Base-by-base conservation (phyloP, 1,284 basidiomycete genomes). In the Blastosporella zonata region DNA sequence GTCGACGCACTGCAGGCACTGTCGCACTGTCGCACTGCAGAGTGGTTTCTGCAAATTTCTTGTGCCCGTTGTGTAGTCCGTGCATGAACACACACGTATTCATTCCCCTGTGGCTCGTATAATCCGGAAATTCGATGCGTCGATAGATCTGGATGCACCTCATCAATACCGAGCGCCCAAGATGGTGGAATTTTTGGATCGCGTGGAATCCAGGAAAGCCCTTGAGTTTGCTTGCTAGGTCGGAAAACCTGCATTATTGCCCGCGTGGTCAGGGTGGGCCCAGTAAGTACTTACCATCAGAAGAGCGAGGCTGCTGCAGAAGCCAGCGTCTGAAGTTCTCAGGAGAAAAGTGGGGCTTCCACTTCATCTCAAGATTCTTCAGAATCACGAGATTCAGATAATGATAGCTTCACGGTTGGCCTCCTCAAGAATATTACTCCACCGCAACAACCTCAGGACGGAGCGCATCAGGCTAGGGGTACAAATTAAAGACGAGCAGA, bases 181-280 rank as follows among this genome's bases (percentile, higher is more conserved):
- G 64, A 73, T 88, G 1, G 70, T 87, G 54, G 72, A 72, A 17
- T 71, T 93, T 2, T 92, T 87, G 60, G 79, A 90, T 49, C 79
- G 88, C 15, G 78, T 92, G 18, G 78, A 78, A 53, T 86, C 88
- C 59, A 77, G 78, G 31, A 84, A 85, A 61, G 89, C 92, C 57
- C 79, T 94, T 27, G 82, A 87, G 47, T 75, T 75, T 1, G 91
- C 91, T 2, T 79, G 76, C 0, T 53, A n/a, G n/a, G n/a, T n/a
- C 90, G 22, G 84, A 85, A 37, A 78, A 78, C 8, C 70, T 93
- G 13, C 90, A 92, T 66, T 87, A 85, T 58, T 95, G 92, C 62
- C 92, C 92, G 2, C 88, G 84, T 56, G 94, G 92, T 66, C n/a
- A n/a, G 88, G 90, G 12, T 94, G 81, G 68, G 88, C 83, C 51